A percentile compares a stretch with the other conserved stretches of the same genome.
These are phyloP conservation scores for Microcyclospora pomicola DNA, from an alignment of 2,329 filamentous ascomycete species.

Conservation along the genomic window DNA sequence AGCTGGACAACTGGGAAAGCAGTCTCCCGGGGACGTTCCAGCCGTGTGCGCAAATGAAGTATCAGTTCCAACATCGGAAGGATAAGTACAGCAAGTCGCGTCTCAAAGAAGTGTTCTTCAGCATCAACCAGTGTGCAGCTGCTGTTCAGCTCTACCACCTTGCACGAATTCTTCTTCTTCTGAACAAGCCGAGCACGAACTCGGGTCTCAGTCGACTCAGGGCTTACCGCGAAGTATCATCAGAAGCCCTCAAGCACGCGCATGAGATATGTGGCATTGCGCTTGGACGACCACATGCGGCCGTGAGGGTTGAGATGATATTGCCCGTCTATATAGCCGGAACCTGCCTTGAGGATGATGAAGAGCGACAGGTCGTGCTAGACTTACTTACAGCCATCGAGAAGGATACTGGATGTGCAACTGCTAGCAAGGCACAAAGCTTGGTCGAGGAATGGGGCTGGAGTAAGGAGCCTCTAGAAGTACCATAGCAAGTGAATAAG, in stretches of 20 bases:
- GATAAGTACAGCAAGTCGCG: conserved; percentile 4
- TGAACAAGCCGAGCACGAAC: conserved; percentile 41
- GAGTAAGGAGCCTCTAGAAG: conserved; percentile 7
- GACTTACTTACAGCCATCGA: conserved; percentile 49
- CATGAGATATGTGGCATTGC: conserved; percentile 49
- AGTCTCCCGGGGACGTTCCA: conserved; percentile 47
- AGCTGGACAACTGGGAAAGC: conserved; percentile 46
- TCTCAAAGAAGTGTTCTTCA: conserved; percentile 47
- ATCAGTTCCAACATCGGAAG: conserved; percentile 7
- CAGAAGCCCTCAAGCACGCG: conserved; percentile 42
- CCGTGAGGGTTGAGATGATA: conserved; percentile 43
- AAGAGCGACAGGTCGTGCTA: conserved; percentile 42
- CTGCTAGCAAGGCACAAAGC: conserved; percentile 43
- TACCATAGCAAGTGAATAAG: neutral
- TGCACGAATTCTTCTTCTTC: conserved; percentile 45
- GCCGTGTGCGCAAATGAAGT: conserved; percentile 34
- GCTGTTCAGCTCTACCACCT: conserved; percentile 54
- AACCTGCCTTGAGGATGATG: conserved; percentile 41
- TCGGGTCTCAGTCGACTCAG: conserved; percentile 36
- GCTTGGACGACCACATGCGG: conserved; percentile 40
- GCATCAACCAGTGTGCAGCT: conserved; percentile 47
- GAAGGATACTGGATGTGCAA: conserved; percentile 48
- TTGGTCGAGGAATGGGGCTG: conserved; percentile 35
- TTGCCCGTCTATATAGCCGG: conserved; percentile 48
- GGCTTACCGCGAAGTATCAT: conserved; percentile 41